These are phyloP conservation scores for Escallonia rubra DNA, from an alignment of 129 eudicot species.

Conservation along the genomic window DNA sequence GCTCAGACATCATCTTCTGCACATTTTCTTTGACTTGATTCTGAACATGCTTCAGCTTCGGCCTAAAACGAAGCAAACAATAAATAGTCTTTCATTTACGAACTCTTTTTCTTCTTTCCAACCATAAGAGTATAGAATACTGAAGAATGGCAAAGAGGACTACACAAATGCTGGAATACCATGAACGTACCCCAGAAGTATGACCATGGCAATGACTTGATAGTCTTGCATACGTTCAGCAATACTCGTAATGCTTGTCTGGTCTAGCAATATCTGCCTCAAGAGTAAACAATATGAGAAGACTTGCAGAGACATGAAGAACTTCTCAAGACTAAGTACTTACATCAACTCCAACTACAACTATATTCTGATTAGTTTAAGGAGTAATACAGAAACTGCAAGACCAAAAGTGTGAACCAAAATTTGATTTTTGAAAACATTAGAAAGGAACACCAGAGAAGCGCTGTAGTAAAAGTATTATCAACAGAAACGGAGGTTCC, in stretches of 20 bases:
- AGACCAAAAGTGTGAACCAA: no score
- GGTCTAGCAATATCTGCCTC: conserved; percentile 67
- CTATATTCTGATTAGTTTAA: not conserved
- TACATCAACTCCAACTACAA: not conserved
- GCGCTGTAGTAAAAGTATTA: no score
- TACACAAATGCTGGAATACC: not conserved
- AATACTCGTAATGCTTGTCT: conserved; percentile 36
- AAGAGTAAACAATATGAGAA: conserved; percentile 4
- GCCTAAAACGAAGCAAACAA: conserved; percentile 46
- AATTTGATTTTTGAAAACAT: no score
- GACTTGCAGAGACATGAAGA: not conserved
- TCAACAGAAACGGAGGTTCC: no score
- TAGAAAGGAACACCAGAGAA: no score
- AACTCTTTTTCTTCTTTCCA: not conserved
- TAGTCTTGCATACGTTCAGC: conserved; percentile 74
- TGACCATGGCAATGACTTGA: conserved; percentile 88
- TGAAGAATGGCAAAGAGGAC: not conserved
- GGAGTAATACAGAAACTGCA: no score
- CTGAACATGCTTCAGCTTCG: conserved; percentile 64
- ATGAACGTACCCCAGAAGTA: conserved; percentile 62
- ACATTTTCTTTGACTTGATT: conserved; percentile 71
- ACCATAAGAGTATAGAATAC: conserved; percentile 3
- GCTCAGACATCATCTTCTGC: conserved; percentile 78
- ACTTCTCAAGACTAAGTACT: no score
- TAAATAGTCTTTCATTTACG: not conserved